Evolutionary conservation across 805 yeast genomes (phyloP), one percentile per base, ranked within the genome.

Genomic region (Pichia thaimueangensis): DNA sequence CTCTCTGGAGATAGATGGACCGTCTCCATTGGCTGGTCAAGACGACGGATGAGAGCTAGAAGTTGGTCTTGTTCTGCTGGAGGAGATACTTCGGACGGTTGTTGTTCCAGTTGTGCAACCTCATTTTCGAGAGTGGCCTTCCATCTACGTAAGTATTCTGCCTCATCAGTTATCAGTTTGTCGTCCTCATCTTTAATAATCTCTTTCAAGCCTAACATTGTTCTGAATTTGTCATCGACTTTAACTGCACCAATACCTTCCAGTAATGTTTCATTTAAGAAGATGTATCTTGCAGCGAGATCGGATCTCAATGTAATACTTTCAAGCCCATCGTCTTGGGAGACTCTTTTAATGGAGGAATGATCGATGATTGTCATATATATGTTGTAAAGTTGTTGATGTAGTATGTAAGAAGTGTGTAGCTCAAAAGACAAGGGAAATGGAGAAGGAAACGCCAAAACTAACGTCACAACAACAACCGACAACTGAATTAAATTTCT

Each of bases 221-320:
- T 42, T 25, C 10, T 48, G 37, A 39, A 47, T 21, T 19, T 37
- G 1, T 37, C 39, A 13, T 38, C 38, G 6, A 40, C 36, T n/a
- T 45, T 40, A 4, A 51, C 38, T 8, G 48, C 36, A 9, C 49
- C 46, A 16, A 57, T 39, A 10, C 53, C 50, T 25, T 52, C 52
- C 6, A 57, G 35, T 5, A 64, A 45, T 3, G 62, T 45, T 41
- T 62, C 68, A 34, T 60, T 62, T 19, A 59, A 55, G 24, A 62
- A 46, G 4, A 59, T 47, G 40, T 56, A 64, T 35, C 61, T 57
- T 11, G 68, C 54, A 1, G 64, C 66, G 15, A 62, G 42, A 42
- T 60, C 60, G 1, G 67, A 57, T 39, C 64, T 55, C 30, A 64
- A 40, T 3, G 69, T 60, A 2, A 63, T 45, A 12, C 54, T 51